Evolutionary conservation across 257 asterid genomes (phyloP).

Genomic region (Plantago ovata): DNA sequence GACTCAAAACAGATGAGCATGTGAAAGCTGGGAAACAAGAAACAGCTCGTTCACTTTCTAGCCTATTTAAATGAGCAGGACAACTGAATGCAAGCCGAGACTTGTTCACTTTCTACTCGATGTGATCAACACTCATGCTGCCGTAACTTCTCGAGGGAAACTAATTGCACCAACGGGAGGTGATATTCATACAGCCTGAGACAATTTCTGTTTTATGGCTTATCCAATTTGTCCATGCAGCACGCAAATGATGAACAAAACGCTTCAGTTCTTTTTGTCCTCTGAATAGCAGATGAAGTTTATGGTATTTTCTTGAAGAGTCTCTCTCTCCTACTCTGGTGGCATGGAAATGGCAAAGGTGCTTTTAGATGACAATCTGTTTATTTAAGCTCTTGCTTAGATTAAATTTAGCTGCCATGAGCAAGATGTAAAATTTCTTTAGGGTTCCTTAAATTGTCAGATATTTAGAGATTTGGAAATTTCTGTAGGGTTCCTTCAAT

Average conservation of each 20-base stretch:
- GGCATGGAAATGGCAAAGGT: too few relatives aligned
- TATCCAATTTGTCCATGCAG: background rate
- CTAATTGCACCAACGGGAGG: background rate
- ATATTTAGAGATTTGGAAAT: too few relatives aligned
- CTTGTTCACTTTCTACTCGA: background rate
- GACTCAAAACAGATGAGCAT: conserved; percentile 12
- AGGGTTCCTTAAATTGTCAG: too few relatives aligned
- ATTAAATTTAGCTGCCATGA: too few relatives aligned
- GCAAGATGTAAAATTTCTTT: too few relatives aligned
- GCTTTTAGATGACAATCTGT: too few relatives aligned
- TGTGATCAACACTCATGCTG: background rate
- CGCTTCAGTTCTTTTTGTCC: background rate
- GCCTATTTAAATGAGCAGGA: conserved; percentile 23
- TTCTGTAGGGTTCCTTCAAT: too few relatives aligned
- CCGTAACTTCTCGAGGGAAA: background rate
- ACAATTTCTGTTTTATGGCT: background rate
- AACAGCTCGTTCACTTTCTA: conserved; percentile 16
- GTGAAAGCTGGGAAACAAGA: conserved; percentile 9
- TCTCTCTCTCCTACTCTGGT: too few relatives aligned
- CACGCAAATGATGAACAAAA: background rate
- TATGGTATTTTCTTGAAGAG: too few relatives aligned
- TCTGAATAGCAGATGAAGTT: too few relatives aligned
- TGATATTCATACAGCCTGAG: background rate
- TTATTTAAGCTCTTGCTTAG: too few relatives aligned
- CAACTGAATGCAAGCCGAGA: background rate